phyloP scores from a whole-genome alignment of 768 basidiomycete species.

The Trametes coccinea region DNA sequence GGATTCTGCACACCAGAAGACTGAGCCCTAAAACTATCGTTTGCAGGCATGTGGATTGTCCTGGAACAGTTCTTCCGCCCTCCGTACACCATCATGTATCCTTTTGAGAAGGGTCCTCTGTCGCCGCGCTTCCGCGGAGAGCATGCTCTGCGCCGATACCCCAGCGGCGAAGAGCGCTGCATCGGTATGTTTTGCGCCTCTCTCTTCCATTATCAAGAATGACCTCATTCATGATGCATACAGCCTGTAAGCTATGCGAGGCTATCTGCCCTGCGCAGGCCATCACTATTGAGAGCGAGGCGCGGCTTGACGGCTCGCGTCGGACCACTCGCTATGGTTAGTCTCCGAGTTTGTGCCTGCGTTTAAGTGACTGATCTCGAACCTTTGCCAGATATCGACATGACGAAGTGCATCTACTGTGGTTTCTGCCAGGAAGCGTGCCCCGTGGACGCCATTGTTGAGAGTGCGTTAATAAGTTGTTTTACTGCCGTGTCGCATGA shows the following conservation, averaged over 20 bases:
- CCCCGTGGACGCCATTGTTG: conserved; percentile 98
- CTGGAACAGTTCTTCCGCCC: conserved; percentile 89
- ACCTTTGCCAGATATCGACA: conserved; percentile 82
- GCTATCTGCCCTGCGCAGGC: conserved; percentile 99
- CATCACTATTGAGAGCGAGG: conserved; percentile 98
- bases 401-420: conserved; percentile 99
- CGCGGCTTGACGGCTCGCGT: conserved; percentile 91
- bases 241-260: conserved; percentile 98
- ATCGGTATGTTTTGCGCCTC: conserved; percentile 66
- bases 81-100: conserved; percentile 98
- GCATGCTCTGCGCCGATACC: conserved; percentile 94
- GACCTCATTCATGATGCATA: conserved; percentile 3
- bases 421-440: conserved; percentile 99
- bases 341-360: conserved; percentile 12
- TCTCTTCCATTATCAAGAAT: neutral
- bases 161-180: conserved; percentile 97
- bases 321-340: conserved; percentile 96
- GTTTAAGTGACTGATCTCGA: conserved; percentile 8
- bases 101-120: conserved; percentile 96
- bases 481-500: conserved; percentile 4
- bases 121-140: conserved; percentile 98
- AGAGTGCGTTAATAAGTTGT: conserved; percentile 60
- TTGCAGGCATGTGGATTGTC: conserved; percentile 95
- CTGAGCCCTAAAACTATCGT: conserved; percentile 19
- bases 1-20: neutral